Evolutionary conservation across 768 basidiomycete species (phyloP).

Genomic region (Piloderma croceum): DNA sequence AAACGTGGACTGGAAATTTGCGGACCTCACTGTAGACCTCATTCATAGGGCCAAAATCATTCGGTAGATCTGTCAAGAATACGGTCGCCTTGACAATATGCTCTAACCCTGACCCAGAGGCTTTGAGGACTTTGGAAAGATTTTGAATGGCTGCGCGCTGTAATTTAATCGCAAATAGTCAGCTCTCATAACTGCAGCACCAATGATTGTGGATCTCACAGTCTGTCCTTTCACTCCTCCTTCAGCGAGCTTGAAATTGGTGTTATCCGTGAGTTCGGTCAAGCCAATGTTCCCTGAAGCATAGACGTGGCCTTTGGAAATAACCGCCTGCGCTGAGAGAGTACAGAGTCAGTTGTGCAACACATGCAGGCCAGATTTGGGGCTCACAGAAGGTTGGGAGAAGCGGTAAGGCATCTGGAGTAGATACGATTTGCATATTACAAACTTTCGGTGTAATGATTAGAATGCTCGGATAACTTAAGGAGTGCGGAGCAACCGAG

Average conservation of each 20-base stretch:
- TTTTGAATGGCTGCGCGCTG: neutral
- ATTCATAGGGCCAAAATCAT: conserved; percentile 37
- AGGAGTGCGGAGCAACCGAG: too few relatives aligned
- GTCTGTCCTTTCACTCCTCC: conserved; percentile 35
- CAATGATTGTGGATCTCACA: too few relatives aligned
- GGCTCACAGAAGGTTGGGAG: conserved; percentile 30
- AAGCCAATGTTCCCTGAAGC: conserved; percentile 37
- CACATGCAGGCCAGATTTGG: too few relatives aligned
- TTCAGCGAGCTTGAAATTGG: conserved; percentile 25
- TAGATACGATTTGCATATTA: too few relatives aligned
- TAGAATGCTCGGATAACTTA: too few relatives aligned
- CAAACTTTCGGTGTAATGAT: too few relatives aligned
- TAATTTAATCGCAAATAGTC: too few relatives aligned
- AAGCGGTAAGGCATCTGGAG: conserved; percentile 27
- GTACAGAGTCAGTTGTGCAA: neutral
- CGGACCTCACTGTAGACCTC: conserved; percentile 31
- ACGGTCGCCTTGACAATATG: conserved; percentile 37
- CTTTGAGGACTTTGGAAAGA: conserved; percentile 23
- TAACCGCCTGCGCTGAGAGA: conserved; percentile 32
- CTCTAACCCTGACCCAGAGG: conserved; percentile 32
- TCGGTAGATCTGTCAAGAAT: conserved; percentile 31
- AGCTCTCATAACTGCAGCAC: too few relatives aligned
- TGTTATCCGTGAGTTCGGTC: too few relatives aligned
- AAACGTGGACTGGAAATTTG: too few relatives aligned
- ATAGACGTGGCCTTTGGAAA: conserved; percentile 31